Base-by-base conservation (phyloP, 208 protist genomes). In the Sergeia podlipaevii region DNA sequence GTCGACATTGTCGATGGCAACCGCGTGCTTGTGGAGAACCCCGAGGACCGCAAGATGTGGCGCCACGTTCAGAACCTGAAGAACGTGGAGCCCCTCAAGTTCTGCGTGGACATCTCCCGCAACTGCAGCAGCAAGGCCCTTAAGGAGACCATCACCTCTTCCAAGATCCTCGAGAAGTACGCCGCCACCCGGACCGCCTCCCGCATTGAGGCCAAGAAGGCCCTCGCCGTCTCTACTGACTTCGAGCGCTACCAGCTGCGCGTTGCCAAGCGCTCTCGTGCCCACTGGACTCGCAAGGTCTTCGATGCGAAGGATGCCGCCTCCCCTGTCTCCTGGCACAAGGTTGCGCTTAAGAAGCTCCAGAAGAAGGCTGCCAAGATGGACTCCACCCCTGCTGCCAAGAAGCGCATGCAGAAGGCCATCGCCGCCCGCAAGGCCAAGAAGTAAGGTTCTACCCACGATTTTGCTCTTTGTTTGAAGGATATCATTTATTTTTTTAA, bases 171-270 rank as follows among this genome's bases (percentile, higher is more conserved):
- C 23, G 78, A 91, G 64, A 89, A 89, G 74, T 95, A 92, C 79
- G 74, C 78, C 58, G 77, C 67, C 50, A 95, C 88, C 65, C 77
- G 82, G 73, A 77, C 73, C 29, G 88, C 88, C 46, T 59, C 33
- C 26, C 83, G 81, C 63, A 76, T 92, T 56, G 68, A 57, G 27
- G 88, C 88, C 34, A 92, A 90, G 79, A 79, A 90, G 73, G 83
- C 88, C 45, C 60, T 85, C 68, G 80, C 88, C 20, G 62, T 39
- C 50, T 88, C 84, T 44, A 90, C 81, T 46, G 88, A 95, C 81
- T 95, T 95, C 70, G 84, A 92, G 80, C 84, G 84, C 80, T 95
- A 95, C 69, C 88, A 95, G 77, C 84, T 95, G 55, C 81, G 80
- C 69, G 88, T 92, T 36, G 88, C 88, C 43, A 85, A 85, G 70